These are phyloP conservation scores for Pichia pseudocactophila DNA, from an alignment of 805 yeast genomes.

Conservation along the genomic window DNA sequence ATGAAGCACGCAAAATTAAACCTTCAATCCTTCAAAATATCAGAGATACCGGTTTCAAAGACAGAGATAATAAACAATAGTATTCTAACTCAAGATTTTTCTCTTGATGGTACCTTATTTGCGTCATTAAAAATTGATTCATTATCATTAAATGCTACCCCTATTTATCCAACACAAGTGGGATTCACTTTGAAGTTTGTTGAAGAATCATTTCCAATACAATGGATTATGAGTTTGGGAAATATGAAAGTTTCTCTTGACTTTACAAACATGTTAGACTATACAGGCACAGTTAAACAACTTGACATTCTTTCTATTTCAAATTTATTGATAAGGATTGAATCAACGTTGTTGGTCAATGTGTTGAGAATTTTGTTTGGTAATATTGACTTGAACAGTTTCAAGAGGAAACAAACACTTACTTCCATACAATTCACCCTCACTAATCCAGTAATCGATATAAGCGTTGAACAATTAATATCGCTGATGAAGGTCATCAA, in stretches of 20 bases:
- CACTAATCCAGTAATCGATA: slow-evolving; percentile 37
- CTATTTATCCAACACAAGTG: slow-evolving; percentile 22
- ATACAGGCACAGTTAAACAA: slow-evolving; percentile 10
- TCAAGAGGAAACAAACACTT: slow-evolving; percentile 19
- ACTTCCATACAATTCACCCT: slow-evolving; percentile 31
- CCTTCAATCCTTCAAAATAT: slow-evolving; percentile 17
- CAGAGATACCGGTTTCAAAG: slow-evolving; percentile 21
- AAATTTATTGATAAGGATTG: slow-evolving; percentile 11
- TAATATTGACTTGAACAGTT: slow-evolving; percentile 18
- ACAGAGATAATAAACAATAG: slow-evolving; percentile 8
- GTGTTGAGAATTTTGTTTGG: slow-evolving; percentile 13
- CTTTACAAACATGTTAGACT: slow-evolving; percentile 13
- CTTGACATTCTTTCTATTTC: slow-evolving; percentile 29
- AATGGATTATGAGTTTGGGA: slow-evolving; percentile 30
- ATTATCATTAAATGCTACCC: slow-evolving; percentile 12
- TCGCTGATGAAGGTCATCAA: slow-evolving; percentile 18
- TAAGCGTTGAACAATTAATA: slow-evolving; percentile 32
- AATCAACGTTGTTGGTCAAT: slow-evolving; percentile 16
- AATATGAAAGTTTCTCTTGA: slow-evolving; percentile 26
- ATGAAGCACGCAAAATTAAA: slow-evolving; percentile 18
- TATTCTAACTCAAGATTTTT: neutral
- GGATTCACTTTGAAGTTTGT: slow-evolving; percentile 39
- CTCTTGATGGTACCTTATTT: slow-evolving; percentile 12
- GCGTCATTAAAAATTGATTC: slow-evolving; percentile 14
- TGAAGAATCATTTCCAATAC: slow-evolving; percentile 35